These are phyloP conservation scores for Lentinula guzmanii DNA, from an alignment of 768 basidiomycete genomes.

Conservation along the genomic window DNA sequence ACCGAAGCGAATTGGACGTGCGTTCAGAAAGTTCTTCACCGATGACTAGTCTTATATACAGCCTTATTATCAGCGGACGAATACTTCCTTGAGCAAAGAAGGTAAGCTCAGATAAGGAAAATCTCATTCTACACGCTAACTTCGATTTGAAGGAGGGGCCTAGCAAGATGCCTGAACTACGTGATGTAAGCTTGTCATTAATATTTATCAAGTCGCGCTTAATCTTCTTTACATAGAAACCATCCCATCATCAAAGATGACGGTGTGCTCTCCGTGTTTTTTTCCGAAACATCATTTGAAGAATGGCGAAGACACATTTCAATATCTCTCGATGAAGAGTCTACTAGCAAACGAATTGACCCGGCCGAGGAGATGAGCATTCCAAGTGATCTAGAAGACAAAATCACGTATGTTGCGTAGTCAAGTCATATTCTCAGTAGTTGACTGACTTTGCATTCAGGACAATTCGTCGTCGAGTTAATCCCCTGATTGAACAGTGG, in stretches of 20 bases:
- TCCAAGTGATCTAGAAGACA: constrained; percentile 88
- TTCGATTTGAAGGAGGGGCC: constrained; percentile 53
- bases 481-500: constrained; percentile 82
- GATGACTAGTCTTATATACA: constrained; percentile 10
- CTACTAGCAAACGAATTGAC: constrained; percentile 70
- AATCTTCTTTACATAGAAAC: constrained; percentile 42
- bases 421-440: not conserved
- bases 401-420: constrained; percentile 54
- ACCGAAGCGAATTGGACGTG: constrained; percentile 88
- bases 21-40: constrained; percentile 22
- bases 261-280: constrained; percentile 72
- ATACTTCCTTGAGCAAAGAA: constrained; percentile 84
- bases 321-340: constrained; percentile 85
- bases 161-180: constrained; percentile 74
- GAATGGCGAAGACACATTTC: constrained; percentile 76
- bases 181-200: constrained; percentile 48
- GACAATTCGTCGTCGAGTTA: constrained; percentile 69
- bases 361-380: constrained; percentile 86
- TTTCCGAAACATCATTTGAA: constrained; percentile 82
- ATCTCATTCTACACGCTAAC: not conserved
- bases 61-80: constrained; percentile 60
- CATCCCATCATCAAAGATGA: constrained; percentile 91
- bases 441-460: constrained; percentile 29
- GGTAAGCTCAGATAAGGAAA: constrained; percentile 33
- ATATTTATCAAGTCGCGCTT: not conserved